Evolutionary conservation across 495 filamentous ascomycete genomes (phyloP).

Genomic region (Aspergillus sparsus): DNA sequence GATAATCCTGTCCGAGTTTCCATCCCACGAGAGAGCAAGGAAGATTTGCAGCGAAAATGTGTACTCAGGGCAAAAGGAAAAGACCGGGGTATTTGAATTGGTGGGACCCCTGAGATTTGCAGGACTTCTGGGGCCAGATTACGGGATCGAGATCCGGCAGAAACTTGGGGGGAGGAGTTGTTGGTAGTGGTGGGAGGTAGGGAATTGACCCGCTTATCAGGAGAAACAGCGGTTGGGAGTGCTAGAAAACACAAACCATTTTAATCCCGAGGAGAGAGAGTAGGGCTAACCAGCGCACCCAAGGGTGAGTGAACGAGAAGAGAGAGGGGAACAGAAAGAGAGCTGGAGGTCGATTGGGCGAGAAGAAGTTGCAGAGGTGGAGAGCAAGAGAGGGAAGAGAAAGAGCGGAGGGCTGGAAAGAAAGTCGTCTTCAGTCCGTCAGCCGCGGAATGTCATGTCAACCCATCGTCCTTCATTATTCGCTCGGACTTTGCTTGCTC

Average conservation of each 20-base stretch:
- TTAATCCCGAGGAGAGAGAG: constrained; percentile 6
- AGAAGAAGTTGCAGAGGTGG: neutral
- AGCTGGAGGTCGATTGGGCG: neutral
- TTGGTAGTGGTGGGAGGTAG: constrained; percentile 2
- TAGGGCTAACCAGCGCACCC: neutral
- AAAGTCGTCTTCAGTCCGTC: constrained; percentile 9
- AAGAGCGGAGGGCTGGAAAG: constrained; percentile 11
- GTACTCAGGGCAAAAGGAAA: neutral
- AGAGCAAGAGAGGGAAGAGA: constrained; percentile 2
- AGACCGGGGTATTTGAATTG: neutral
- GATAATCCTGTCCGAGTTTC: constrained; percentile 21
- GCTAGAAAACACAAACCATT: constrained; percentile 8
- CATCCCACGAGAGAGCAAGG: constrained; percentile 12
- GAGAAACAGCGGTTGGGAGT: constrained; percentile 8
- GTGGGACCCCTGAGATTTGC: neutral
- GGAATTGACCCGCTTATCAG: constrained; percentile 24
- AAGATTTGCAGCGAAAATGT: constrained; percentile 8
- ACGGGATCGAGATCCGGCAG: constrained; percentile 13
- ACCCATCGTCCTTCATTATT: neutral
- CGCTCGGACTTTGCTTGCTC: neutral
- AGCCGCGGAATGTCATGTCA: constrained; percentile 20
- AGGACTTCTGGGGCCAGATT: constrained; percentile 1
- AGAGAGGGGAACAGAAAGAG: neutral
- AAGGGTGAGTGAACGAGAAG: constrained; percentile 1
- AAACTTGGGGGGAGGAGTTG: constrained; percentile 11